A percentile compares a stretch with the other conserved stretches of the same genome.
These are phyloP conservation scores for Chrysoporthe austroafricana DNA, from an alignment of 2,329 filamentous ascomycete species.

Conservation along the genomic window DNA sequence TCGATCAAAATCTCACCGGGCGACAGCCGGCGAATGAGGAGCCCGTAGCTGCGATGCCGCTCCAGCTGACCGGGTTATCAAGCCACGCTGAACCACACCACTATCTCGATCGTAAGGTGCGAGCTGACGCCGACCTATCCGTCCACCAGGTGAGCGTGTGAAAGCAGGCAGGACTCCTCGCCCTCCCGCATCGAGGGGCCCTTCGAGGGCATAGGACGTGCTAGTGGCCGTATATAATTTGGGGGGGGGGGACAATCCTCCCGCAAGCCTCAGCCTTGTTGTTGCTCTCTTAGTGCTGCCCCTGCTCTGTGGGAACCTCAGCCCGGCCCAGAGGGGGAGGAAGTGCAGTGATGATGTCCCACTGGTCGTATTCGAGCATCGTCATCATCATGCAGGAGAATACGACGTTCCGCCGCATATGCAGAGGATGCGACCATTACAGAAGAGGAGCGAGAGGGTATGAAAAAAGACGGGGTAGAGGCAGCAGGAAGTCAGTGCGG, in stretches of 20 bases:
- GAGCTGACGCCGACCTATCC: neutral
- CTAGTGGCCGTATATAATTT: neutral
- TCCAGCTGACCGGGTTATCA: constrained; percentile 8
- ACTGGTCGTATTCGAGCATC: neutral
- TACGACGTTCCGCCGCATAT: constrained; percentile 2
- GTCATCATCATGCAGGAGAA: neutral
- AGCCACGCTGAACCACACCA: constrained; percentile 10
- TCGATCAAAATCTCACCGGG: neutral
- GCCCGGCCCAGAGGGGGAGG: neutral
- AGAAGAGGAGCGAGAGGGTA: neutral
- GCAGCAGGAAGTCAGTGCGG: neutral
- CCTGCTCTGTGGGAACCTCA: neutral
- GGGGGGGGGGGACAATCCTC: neutral
- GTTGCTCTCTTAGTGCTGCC: neutral
- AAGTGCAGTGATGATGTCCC: neutral
- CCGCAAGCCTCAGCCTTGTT: constrained; percentile 14
- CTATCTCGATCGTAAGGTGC: neutral
- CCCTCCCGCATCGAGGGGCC: neutral
- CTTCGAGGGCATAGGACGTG: too few relatives aligned
- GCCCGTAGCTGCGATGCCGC: neutral
- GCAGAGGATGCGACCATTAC: neutral
- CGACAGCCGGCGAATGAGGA: neutral
- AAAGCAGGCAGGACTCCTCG: neutral
- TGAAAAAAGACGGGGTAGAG: neutral
- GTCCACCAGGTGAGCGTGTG: too few relatives aligned